Evolutionary conservation across 2,329 filamentous ascomycete genomes (phyloP).

Genomic region (Lecanicillium sp.): DNA sequence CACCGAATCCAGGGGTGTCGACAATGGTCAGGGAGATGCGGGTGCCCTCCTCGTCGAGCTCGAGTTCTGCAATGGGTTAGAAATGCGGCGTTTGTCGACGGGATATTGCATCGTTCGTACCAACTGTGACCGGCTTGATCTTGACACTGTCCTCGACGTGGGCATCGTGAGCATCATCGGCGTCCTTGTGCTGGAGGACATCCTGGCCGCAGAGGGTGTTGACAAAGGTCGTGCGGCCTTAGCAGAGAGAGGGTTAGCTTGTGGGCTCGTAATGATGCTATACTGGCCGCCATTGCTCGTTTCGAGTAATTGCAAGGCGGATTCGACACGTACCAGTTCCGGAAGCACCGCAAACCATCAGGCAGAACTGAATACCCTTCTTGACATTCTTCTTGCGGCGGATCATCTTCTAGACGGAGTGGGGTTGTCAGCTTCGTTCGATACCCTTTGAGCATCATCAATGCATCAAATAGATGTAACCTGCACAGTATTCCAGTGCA

Average conservation of each 20-base stretch:
- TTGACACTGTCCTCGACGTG: constrained; percentile 95
- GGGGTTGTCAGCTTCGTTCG: constrained; percentile 4
- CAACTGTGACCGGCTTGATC: constrained; percentile 97
- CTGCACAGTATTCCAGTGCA: neutral
- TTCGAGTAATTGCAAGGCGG: neutral
- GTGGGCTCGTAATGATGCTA: neutral
- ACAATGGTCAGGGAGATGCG: constrained; percentile 98
- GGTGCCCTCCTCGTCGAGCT: constrained; percentile 96
- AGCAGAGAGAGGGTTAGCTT: constrained; percentile 4
- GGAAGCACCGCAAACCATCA: constrained; percentile 99
- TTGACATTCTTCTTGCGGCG: constrained; percentile 99
- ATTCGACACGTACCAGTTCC: constrained; percentile 73
- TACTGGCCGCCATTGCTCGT: neutral
- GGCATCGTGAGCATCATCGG: constrained; percentile 80
- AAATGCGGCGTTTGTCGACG: constrained; percentile 19
- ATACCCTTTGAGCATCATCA: neutral
- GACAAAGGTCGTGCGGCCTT: constrained; percentile 96
- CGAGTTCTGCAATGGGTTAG: constrained; percentile 59
- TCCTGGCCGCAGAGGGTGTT: constrained; percentile 97
- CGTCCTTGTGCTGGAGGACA: constrained; percentile 86
- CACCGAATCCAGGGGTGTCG: constrained; percentile 95
- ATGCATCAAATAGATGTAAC: neutral
- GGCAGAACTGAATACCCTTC: constrained; percentile 99
- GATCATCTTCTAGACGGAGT: constrained; percentile 72
- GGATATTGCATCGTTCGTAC: constrained; percentile 41